Base-by-base conservation (phyloP, 257 asterid genomes). In the Solanum pimpinellifolium region DNA sequence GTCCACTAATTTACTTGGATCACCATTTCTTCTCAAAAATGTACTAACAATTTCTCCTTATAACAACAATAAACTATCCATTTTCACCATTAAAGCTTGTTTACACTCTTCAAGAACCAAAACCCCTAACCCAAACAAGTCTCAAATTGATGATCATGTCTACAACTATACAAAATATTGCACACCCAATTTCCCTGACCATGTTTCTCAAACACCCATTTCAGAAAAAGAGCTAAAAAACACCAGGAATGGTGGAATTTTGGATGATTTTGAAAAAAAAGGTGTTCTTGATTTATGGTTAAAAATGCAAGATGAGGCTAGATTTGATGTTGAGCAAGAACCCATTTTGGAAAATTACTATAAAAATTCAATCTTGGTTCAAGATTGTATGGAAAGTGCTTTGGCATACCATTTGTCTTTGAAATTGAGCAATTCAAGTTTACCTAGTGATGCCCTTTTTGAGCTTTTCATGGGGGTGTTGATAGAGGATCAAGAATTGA, bases 241-340 rank as follows among this genome's bases (percentile, higher is more conserved):
- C 35, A 29, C 18, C 68, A 47, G 18, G 0, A 80, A 49, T 31
- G 42, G 16, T 27, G 56, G 39, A 44, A 1, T 77, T 77, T 77
- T 78, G 13, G 46, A 44, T 16, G 80, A 9, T 27, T 60, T 56
- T 29, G 89, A 69, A 74, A 85, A 44, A 21, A 52, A 86, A 14
- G 92, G 73, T 37, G 52, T 37, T 74, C 25, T 39, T 74, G 91
- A 92, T 89, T 78, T 96, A 2, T 96, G 99, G 99, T 27, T 15
- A 68, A 89, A 76, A 89, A 91, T 96, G 94, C 92, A 88, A 89
- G 92, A 84, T 11, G 99, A 96, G 88, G 99, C 99, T 52, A 90
- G 90, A 89, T 89, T 88, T 21, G 99, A 94, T 82, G 86, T 92
- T 46, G 91, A 92, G 7, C 91, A 91, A 15, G 99, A 96, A 83